phyloP scores from a whole-genome alignment of 2,329 filamentous ascomycete species.

The Venturia pyrina region DNA sequence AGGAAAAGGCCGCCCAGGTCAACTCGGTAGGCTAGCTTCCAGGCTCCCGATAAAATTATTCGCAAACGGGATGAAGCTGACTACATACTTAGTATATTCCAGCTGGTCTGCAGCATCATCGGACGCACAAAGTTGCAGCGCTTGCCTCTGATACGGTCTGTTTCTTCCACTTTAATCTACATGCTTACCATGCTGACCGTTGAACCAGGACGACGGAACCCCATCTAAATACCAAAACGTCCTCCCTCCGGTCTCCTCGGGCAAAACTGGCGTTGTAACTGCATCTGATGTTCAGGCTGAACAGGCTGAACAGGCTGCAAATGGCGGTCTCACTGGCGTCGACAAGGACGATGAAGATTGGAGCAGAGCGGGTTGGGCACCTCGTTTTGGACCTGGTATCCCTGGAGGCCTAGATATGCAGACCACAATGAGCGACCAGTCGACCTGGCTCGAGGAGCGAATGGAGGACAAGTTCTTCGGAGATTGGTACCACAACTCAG shows the following conservation, averaged over 20 bases:
- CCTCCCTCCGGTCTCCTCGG: constrained; percentile 55
- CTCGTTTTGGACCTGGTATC: constrained; percentile 59
- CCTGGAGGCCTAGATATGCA: constrained; percentile 45
- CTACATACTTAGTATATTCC: not conserved
- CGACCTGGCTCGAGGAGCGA: constrained; percentile 75
- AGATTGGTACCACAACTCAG: constrained; percentile 98
- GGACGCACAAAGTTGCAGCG: constrained; percentile 41
- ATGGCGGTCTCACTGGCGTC: constrained; percentile 42
- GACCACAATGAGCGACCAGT: constrained; percentile 67
- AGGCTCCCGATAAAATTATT: not conserved
- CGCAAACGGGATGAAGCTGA: not conserved
- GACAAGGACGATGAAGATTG: constrained; percentile 43
- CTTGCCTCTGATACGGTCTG: constrained; percentile 63
- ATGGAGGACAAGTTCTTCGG: constrained; percentile 87
- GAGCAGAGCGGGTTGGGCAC: constrained; percentile 71
- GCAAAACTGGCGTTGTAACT: constrained; percentile 56
- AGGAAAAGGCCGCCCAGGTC: constrained; percentile 75
- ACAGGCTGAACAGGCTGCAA: constrained; percentile 38
- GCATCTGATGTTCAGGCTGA: constrained; percentile 37
- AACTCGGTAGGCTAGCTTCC: constrained; percentile 49
- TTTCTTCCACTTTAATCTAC: constrained; percentile 22
- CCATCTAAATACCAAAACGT: constrained; percentile 69
- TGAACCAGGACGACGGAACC: constrained; percentile 50
- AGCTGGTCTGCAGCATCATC: constrained; percentile 1
- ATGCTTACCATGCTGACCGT: constrained; percentile 20